Conservation (phyloP, 768 basidiomycete species). For the Hygrophorus russula region DNA sequence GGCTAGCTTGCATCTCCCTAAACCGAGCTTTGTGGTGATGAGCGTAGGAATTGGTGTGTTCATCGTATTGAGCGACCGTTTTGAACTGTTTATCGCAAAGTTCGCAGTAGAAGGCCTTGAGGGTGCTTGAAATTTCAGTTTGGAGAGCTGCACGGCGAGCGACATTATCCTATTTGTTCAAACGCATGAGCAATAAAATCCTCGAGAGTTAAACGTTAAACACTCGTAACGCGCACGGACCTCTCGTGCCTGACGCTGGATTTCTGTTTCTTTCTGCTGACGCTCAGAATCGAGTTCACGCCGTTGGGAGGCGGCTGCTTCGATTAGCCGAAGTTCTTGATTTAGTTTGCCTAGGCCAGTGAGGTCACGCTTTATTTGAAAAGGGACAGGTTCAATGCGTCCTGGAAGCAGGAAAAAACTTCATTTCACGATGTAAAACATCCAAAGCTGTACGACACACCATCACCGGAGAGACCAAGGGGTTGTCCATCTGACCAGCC, state of each 20-base stretch:
- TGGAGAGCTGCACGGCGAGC: slow-evolving; percentile 57
- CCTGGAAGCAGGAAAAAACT: slow-evolving; percentile 28
- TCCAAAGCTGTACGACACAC: slow-evolving; percentile 23
- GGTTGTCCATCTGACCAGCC: slow-evolving; percentile 78
- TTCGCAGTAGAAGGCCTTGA: slow-evolving; percentile 69
- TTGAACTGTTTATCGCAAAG: slow-evolving; percentile 85
- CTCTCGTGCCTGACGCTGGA: slow-evolving; percentile 64
- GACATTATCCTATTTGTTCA: slow-evolving; percentile 37
- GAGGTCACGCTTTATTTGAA: slow-evolving; percentile 64
- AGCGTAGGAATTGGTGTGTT: slow-evolving; percentile 83
- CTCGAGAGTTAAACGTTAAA: slow-evolving; percentile 3
- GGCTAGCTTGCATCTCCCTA: slow-evolving; percentile 71
- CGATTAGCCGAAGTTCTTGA: slow-evolving; percentile 77
- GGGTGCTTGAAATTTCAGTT: slow-evolving; percentile 54
- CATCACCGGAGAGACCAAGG: slow-evolving; percentile 66
- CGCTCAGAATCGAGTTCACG: slow-evolving; percentile 74
- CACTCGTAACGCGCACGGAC: slow-evolving; percentile 24
- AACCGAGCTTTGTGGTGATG: slow-evolving; percentile 79
- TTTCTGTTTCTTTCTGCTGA: slow-evolving; percentile 68
- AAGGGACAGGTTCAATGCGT: slow-evolving; percentile 75
- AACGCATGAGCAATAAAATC: background rate
- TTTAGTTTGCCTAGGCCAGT: slow-evolving; percentile 72
- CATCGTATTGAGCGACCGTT: slow-evolving; percentile 79
- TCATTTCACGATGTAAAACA: too few species aligned
- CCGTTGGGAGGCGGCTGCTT: slow-evolving; percentile 75